A percentile compares a stretch with the other conserved stretches of the same genome.
These are phyloP conservation scores for Metroxylon sagu DNA, from an alignment of 176 grass and related monocot genomes.

Conservation along the genomic window DNA sequence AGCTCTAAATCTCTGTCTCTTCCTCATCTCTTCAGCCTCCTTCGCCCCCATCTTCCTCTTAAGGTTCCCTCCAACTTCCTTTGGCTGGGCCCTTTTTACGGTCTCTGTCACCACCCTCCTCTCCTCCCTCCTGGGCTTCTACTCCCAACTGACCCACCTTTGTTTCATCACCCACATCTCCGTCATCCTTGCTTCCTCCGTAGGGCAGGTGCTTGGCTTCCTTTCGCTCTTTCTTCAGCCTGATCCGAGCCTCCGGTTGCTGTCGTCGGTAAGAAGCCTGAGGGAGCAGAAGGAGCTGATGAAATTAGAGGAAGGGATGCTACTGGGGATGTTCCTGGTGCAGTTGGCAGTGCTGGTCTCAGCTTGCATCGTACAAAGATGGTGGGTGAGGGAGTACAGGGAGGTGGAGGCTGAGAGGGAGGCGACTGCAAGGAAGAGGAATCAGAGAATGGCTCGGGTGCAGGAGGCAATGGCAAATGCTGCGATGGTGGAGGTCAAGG, in stretches of 20 bases:
- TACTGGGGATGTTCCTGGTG: conserved; percentile 44
- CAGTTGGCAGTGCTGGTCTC: conserved; percentile 36
- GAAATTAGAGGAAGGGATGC: conserved; percentile 40
- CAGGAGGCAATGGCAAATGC: conserved; percentile 38
- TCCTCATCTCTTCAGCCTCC: conserved; percentile 33
- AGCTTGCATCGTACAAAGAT: conserved; percentile 27
- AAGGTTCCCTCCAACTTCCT: conserved; percentile 35
- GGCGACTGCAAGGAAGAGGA: conserved; percentile 32
- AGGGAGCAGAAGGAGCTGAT: conserved; percentile 50
- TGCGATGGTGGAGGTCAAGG: conserved; percentile 14
- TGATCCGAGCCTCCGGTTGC: conserved; percentile 29
- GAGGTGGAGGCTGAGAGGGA: conserved; percentile 41
- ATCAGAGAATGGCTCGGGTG: conserved; percentile 38
- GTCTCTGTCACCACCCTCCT: conserved; percentile 41
- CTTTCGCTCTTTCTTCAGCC: conserved; percentile 40
- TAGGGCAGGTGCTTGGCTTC: conserved; percentile 33
- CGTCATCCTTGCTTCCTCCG: conserved; percentile 34
- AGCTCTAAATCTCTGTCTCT: conserved; percentile 45
- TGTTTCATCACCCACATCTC: conserved; percentile 35
- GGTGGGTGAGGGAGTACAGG: conserved; percentile 41
- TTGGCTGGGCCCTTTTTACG: conserved; percentile 60
- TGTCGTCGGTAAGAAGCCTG: conserved; percentile 38
- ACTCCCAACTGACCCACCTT: conserved; percentile 37
- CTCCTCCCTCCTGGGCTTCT: conserved; percentile 36
- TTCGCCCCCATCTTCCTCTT: conserved; percentile 47